A percentile compares a stretch with the other conserved stretches of the same genome.
Evolutionary conservation across 2,329 filamentous ascomycete species (phyloP).

Genomic region (Calonectria ilicicola): DNA sequence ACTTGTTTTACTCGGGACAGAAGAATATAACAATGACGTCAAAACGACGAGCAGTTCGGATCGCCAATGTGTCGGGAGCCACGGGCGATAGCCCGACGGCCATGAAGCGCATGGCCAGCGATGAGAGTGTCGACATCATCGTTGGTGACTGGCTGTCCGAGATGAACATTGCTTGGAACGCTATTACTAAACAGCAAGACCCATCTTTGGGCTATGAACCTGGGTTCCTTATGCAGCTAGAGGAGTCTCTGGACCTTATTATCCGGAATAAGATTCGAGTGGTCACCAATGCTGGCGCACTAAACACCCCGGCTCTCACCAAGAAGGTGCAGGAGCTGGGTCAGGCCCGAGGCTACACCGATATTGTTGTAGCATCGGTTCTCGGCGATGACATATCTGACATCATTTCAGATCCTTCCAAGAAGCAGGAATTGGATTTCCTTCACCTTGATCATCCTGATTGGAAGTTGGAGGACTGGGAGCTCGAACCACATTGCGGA

Average conservation of each 20-base stretch:
- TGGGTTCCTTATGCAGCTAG: conserved; percentile 58
- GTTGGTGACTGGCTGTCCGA: conserved; percentile 56
- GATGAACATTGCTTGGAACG: conserved; percentile 63
- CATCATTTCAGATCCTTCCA: conserved; percentile 30
- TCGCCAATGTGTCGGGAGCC: conserved; percentile 50
- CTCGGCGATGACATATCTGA: conserved; percentile 54
- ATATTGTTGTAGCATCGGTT: conserved; percentile 51
- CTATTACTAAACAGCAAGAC: conserved; percentile 50
- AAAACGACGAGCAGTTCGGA: conserved; percentile 44
- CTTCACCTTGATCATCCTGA: conserved; percentile 47
- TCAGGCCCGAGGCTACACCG: conserved; percentile 39
- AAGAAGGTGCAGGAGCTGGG: conserved; percentile 47
- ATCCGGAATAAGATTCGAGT: conserved; percentile 50
- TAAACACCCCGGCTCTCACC: conserved; percentile 50
- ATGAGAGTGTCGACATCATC: conserved; percentile 50
- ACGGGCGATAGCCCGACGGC: conserved; percentile 49
- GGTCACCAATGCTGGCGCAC: conserved; percentile 54
- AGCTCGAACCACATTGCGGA: conserved; percentile 41
- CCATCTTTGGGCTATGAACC: conserved; percentile 49
- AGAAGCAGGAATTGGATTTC: conserved; percentile 30
- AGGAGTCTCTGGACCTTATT: conserved; percentile 51
- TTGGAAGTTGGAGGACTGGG: conserved; percentile 44
- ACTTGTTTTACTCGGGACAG: neutral
- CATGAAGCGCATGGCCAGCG: conserved; percentile 47
- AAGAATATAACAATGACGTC: conserved; percentile 38